These are phyloP conservation scores for Cordyceps cicadae DNA, from an alignment of 2,329 filamentous ascomycete species.

Conservation along the genomic window DNA sequence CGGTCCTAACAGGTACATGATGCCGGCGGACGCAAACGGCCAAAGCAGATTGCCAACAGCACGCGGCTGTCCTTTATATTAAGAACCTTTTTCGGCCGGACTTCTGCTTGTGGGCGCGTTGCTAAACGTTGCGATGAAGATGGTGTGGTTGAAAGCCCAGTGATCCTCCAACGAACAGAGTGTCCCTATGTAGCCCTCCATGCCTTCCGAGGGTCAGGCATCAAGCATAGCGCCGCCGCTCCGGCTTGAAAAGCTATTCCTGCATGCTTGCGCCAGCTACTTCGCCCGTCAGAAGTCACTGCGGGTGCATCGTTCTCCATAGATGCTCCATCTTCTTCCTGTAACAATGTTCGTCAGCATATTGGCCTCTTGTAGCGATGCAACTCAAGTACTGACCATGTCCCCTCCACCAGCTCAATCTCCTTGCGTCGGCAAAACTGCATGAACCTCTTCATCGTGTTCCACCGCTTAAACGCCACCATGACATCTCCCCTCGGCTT, in stretches of 20 bases:
- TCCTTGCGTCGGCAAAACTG: slow-evolving; percentile 36
- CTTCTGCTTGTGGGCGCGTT: no score
- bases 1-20: no score
- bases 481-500: slow-evolving; percentile 38
- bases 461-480: slow-evolving; percentile 42
- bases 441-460: slow-evolving; percentile 46
- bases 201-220: no score
- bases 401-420: slow-evolving; percentile 31
- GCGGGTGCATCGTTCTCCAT: slow-evolving; percentile 30
- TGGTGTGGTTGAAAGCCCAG: no score
- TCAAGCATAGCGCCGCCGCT: not conserved
- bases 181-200: no score
- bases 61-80: no score
- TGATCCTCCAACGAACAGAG: no score
- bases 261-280: slow-evolving; percentile 20
- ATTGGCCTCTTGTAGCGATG: no score
- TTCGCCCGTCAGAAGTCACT: slow-evolving; percentile 20
- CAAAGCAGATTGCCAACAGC: no score
- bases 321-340: slow-evolving; percentile 29
- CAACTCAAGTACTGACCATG: slow-evolving; percentile 30
- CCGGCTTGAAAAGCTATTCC: slow-evolving; percentile 19
- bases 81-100: no score
- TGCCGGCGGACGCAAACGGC: no score
- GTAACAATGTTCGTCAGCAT: not conserved
- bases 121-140: no score